These are phyloP conservation scores for Ochromonas danica DNA, from an alignment of 108 stramenopile species.

Conservation along the genomic window DNA sequence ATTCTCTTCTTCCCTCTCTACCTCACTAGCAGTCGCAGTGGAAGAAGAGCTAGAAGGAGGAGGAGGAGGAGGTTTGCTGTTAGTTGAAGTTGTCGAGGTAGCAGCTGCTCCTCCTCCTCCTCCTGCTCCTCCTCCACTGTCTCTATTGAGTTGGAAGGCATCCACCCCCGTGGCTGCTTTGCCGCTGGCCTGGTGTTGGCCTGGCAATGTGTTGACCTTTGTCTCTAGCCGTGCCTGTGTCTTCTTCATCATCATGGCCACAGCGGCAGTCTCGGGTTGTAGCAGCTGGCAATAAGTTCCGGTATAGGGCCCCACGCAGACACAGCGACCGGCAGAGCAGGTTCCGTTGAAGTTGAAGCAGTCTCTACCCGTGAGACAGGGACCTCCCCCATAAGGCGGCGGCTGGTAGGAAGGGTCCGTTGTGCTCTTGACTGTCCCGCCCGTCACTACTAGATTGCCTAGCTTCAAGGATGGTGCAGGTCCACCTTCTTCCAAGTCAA, in stretches of 20 bases:
- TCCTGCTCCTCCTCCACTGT: too few relatives aligned
- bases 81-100: too few relatives aligned
- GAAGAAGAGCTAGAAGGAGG: too few relatives aligned
- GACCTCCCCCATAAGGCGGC: slow-evolving; percentile 18
- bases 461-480: slow-evolving; percentile 10
- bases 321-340: neutral
- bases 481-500: slow-evolving; percentile 32
- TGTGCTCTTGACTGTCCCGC: neutral
- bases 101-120: too few relatives aligned
- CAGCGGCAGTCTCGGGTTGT: neutral
- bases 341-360: slow-evolving; percentile 33
- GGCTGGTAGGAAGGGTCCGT: neutral
- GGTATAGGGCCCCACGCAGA: neutral
- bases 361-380: slow-evolving; percentile 26
- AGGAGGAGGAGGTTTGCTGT: too few relatives aligned
- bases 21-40: too few relatives aligned
- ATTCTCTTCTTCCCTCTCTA: too few relatives aligned
- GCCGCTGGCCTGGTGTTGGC: too few relatives aligned
- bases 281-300: slow-evolving; percentile 33
- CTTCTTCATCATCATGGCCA: neutral
- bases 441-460: slow-evolving; percentile 12
- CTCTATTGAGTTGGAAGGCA: too few relatives aligned
- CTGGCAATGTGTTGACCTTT: too few relatives aligned
- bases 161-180: too few relatives aligned
- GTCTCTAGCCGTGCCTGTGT: neutral